Evolutionary conservation across 768 basidiomycete species (phyloP), one percentile per base, ranked within the genome.

Genomic region (Tricholomella constricta): DNA sequence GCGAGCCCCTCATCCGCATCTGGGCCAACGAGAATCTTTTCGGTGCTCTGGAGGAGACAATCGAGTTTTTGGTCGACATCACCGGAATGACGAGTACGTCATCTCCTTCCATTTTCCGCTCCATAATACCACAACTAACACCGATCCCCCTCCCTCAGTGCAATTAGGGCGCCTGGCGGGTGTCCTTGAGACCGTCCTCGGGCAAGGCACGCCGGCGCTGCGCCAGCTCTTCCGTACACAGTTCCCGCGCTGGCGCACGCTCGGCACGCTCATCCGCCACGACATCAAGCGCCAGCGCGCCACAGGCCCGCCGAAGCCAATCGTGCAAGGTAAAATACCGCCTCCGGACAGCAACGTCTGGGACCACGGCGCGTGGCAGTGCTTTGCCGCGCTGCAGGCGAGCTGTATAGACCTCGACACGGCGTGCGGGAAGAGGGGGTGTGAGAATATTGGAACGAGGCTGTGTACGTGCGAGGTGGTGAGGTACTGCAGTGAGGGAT

Each of bases 11-110:
- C 12, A 23, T 42, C 4, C 47, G 55, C 11, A 57, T 57, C 10
- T 57, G 55, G 51, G 51, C 42, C 1, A 57, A 52, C 26, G 55
- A 57, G 29, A 44, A 44, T 4, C 44, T 57, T 11, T 57, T 52
- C 22, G 46, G 55, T 3, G 51, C 51, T 2, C 27, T 57, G 8
- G 55, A 55, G 38, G 54, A 55, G 38, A 42, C 37, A 8, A 45
- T 57, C 29, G 55, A 57, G 17, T 38, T 32, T 20, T 15, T 48
- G 17, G 51, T 57, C 6, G 27, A 9, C 10, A 44, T 50, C 11
- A 15, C 23, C 2, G 48, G 48, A 4, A 45, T 57, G 32, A 48
- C 55, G 6, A 52, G 55, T 57, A 34, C 20, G 55, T 47, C n/a
- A 34, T 17, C 35, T 1, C 14, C 34, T 27, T 20, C 1, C 26